Evolutionary conservation across 345 rosid genomes (phyloP), one percentile per base, ranked within the genome.

Genomic region (Hibiscus trionum): DNA sequence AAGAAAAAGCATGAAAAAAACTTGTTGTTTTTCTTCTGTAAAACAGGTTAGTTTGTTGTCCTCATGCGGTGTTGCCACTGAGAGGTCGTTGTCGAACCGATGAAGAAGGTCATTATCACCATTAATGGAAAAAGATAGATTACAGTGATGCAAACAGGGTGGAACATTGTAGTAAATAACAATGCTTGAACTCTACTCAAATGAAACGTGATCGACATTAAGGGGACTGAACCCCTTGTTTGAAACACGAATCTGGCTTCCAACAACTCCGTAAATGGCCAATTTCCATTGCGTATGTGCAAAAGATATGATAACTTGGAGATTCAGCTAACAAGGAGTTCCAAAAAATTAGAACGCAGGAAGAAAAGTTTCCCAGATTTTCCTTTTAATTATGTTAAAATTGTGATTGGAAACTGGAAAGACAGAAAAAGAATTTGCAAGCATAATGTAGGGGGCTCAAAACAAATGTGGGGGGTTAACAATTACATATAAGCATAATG

Each of bases 181-280:
- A 21, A 58, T 58, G 57, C 74, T 72, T 72, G 56, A 72, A 59
- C 17, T 15, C 39, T 72, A 72, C 74, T 58, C 67, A 60, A 72
- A 58, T 9, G 27, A 49, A 4, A 24, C n/a, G 72, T 31, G 17
- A 55, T 35, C 14, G 24, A 49, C 16, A 7, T 49, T 29, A 49
- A 46, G 58, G 42, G 33, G 61, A 69, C 14, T 50, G 29, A 69
- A 50, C 17, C 19, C 44, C 37, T 9, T 33, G 47, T 53, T 53
- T 49, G 24, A 27, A 31, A 68, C 60, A 15, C 27, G 15, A 47
- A 27, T 50, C 26, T 50, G 11, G 15, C 46, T 16, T 2, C 49
- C 61, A 69, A 69, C 72, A 53, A 69, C 44, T 17, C 4, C 61
- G 4, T 8, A 27, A 33, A 27, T 21, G 37, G 49, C 16, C 9